Conservation (phyloP, 2,329 filamentous ascomycete genomes). For the Hymenoscyphus repandus region DNA sequence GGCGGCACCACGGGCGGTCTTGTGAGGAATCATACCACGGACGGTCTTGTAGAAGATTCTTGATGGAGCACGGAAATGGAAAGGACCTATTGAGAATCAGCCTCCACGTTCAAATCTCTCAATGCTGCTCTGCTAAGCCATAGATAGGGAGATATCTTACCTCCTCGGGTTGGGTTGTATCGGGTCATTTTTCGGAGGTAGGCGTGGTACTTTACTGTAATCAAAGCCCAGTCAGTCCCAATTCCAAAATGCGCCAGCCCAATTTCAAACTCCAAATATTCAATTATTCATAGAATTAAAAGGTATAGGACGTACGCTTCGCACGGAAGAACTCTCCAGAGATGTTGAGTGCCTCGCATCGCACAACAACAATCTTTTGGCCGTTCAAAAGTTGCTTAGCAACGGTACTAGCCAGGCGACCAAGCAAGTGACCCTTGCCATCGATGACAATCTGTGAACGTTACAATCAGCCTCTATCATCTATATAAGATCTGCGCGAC, state of each 20-base stretch:
- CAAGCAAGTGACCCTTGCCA: slow-evolving; percentile 99
- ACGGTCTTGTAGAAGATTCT: slow-evolving; percentile 99
- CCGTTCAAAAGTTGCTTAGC: slow-evolving; percentile 98
- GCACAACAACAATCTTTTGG: slow-evolving; percentile 98
- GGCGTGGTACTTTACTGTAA: slow-evolving; percentile 98
- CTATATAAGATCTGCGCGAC: slow-evolving; percentile 7
- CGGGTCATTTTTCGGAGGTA: slow-evolving; percentile 99
- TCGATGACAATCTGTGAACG: slow-evolving; percentile 83
- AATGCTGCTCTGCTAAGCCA: slow-evolving; percentile 4
- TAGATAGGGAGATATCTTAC: slow-evolving; percentile 42
- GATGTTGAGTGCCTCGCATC: slow-evolving; percentile 99
- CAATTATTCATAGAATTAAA: slow-evolving; percentile 4
- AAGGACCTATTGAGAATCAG: slow-evolving; percentile 65
- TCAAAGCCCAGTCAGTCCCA: slow-evolving; percentile 42
- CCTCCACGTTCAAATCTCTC: slow-evolving; percentile 8
- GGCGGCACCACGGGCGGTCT: slow-evolving; percentile 95
- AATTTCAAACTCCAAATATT: slow-evolving; percentile 10
- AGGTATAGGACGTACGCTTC: slow-evolving; percentile 77
- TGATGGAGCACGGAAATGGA: slow-evolving; percentile 99
- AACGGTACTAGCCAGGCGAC: slow-evolving; percentile 95
- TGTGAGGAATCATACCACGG: slow-evolving; percentile 99
- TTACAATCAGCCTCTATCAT: slow-evolving; percentile 31
- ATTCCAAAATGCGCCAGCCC: slow-evolving; percentile 10
- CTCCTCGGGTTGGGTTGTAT: slow-evolving; percentile 98
- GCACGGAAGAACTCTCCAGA: slow-evolving; percentile 99